A percentile compares a stretch with the other conserved stretches of the same genome.
phyloP scores from a whole-genome alignment of 2,329 filamentous ascomycete species.

The Scytalidium sp. region DNA sequence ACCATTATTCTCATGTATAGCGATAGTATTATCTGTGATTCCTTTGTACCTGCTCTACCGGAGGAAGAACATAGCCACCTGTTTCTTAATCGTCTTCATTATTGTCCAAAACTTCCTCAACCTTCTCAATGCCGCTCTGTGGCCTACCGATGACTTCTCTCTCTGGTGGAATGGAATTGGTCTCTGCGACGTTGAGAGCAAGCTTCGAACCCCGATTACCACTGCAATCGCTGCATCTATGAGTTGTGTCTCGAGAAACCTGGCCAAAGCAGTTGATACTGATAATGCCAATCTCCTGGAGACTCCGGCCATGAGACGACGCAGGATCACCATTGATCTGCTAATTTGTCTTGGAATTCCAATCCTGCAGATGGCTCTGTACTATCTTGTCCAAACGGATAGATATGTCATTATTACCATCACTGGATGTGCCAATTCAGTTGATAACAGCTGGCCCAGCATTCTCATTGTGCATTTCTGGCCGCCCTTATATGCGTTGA shows the following conservation, averaged over 20 bases:
- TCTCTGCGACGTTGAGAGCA: conserved; percentile 63
- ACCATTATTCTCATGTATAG: conserved; percentile 44
- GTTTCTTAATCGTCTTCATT: conserved; percentile 53
- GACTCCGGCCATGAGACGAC: conserved; percentile 43
- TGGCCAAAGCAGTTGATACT: conserved; percentile 60
- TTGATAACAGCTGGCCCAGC: conserved; percentile 55
- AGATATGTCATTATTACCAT: conserved; percentile 58
- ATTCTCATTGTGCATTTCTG: conserved; percentile 53
- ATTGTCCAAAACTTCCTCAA: conserved; percentile 54
- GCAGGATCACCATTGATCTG: conserved; percentile 46
- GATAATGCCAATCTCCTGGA: conserved; percentile 49
- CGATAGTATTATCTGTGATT: conserved; percentile 50
- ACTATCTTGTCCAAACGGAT: conserved; percentile 56
- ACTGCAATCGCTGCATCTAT: conserved; percentile 51
- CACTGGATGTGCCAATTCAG: conserved; percentile 53
- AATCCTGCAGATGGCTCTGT: conserved; percentile 48
- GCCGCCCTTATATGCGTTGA: conserved; percentile 49
- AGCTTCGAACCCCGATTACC: conserved; percentile 50
- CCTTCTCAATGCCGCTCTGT: conserved; percentile 61
- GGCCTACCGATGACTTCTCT: conserved; percentile 53
- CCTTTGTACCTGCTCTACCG: conserved; percentile 58
- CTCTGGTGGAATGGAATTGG: conserved; percentile 55
- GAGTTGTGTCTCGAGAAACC: conserved; percentile 55
- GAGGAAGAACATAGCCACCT: conserved; percentile 58
- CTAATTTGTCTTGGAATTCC: conserved; percentile 55